phyloP scores from a whole-genome alignment of 2,329 filamentous ascomycete species.

The Colletotrichum tofieldiae region DNA sequence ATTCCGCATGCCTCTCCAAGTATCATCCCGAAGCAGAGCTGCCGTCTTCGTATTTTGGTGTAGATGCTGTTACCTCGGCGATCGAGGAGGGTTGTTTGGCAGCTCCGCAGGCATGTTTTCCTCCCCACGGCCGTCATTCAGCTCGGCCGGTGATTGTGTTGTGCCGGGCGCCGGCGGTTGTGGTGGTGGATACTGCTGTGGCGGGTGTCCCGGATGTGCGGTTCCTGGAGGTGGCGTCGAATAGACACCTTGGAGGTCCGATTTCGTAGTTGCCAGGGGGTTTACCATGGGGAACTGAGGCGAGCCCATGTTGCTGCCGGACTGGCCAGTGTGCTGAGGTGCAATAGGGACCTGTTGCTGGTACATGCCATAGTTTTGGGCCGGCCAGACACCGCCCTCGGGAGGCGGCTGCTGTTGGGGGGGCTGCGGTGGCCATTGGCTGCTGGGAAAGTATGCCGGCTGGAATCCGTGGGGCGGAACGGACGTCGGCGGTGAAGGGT shows the following conservation, averaged over 20 bases:
- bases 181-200: conserved; percentile 7
- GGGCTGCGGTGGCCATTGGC: conserved; percentile 36
- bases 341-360: conserved; percentile 45
- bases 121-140: conserved; percentile 36
- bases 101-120: conserved; percentile 42
- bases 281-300: conserved; percentile 44
- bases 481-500: conserved; percentile 33
- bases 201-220: conserved; percentile 20
- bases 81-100: conserved; percentile 37
- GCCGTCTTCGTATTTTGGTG: background rate
- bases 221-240: conserved; percentile 32
- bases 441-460: conserved; percentile 37
- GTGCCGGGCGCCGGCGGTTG: conserved; percentile 16
- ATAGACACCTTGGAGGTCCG: conserved; percentile 32
- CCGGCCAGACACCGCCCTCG: conserved; percentile 41
- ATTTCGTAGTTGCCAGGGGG: conserved; percentile 38
- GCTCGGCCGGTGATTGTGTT: conserved; percentile 33
- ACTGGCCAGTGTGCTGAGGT: conserved; percentile 42
- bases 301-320: conserved; percentile 31
- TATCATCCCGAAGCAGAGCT: background rate
- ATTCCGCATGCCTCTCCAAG: conserved; percentile 3
- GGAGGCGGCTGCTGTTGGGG: conserved; percentile 29
- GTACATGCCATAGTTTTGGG: conserved; percentile 44
- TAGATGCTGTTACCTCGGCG: conserved; percentile 22
- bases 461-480: conserved; percentile 39